Conservation (phyloP, 2,329 filamentous ascomycete genomes). For the Aureobasidium sp. region DNA sequence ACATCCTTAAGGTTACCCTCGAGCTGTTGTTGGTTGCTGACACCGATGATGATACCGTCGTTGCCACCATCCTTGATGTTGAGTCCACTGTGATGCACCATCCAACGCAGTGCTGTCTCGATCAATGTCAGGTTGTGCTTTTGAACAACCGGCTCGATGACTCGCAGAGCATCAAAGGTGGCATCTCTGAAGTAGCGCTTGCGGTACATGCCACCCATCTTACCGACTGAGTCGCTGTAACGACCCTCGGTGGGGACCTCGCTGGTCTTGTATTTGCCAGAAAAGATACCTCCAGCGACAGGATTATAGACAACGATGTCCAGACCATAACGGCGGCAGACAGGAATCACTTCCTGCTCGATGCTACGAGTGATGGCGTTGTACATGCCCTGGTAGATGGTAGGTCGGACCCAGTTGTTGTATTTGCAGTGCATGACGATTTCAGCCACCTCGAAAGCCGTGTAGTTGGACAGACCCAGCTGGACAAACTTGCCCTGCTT, state of each 20-base stretch:
- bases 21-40: conserved; percentile 48
- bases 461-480: conserved; percentile 39
- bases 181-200: conserved; percentile 61
- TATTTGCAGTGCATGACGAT: conserved; percentile 35
- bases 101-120: conserved; percentile 67
- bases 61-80: conserved; percentile 46
- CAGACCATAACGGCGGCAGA: conserved; percentile 66
- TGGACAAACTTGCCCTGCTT: conserved; percentile 35
- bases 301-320: conserved; percentile 79
- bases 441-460: conserved; percentile 33
- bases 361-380: conserved; percentile 34
- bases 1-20: conserved; percentile 48
- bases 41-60: conserved; percentile 49
- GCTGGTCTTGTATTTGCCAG: conserved; percentile 64
- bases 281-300: conserved; percentile 70
- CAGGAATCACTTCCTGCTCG: conserved; percentile 37
- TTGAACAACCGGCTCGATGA: conserved; percentile 59
- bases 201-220: conserved; percentile 50
- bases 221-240: conserved; percentile 50
- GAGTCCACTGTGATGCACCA: conserved; percentile 59
- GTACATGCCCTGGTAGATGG: conserved; percentile 40
- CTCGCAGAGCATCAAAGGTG: conserved; percentile 56
- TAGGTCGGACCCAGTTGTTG: conserved; percentile 34
- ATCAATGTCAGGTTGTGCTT: conserved; percentile 62
- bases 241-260: conserved; percentile 61